Evolutionary conservation across 768 basidiomycete genomes (phyloP).

Genomic region (Chalciporus pseudorubinellus): DNA sequence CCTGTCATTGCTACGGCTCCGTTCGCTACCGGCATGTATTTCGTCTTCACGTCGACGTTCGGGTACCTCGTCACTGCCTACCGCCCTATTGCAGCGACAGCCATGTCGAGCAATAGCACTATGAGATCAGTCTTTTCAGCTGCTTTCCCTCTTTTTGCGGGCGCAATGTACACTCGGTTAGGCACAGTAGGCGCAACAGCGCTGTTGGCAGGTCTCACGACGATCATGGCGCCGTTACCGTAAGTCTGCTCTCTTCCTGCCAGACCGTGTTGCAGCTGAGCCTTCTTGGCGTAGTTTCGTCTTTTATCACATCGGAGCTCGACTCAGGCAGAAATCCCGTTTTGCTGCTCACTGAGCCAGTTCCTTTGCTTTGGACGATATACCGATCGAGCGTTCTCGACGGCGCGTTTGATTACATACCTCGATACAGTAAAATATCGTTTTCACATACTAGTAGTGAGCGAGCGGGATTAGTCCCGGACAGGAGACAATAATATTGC

Average conservation of each 20-base stretch:
- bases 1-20: no score
- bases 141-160: slow-evolving; percentile 52
- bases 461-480: no score
- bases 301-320: slow-evolving; percentile 46
- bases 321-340: slow-evolving; percentile 40
- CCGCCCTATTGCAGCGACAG: slow-evolving; percentile 53
- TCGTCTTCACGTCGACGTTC: slow-evolving; percentile 68
- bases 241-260: slow-evolving; percentile 29
- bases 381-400: no score
- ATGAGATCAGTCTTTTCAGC: slow-evolving; percentile 47
- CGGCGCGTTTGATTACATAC: no score
- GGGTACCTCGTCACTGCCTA: slow-evolving; percentile 56
- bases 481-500: no score
- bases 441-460: no score
- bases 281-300: slow-evolving; percentile 38
- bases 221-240: slow-evolving; percentile 62
- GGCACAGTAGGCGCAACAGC: slow-evolving; percentile 73
- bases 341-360: slow-evolving; percentile 37
- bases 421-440: no score
- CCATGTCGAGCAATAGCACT: slow-evolving; percentile 65
- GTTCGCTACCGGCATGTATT: slow-evolving; percentile 56
- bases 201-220: slow-evolving; percentile 62
- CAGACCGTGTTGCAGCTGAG: background rate
- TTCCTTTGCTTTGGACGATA: no score
- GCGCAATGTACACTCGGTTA: slow-evolving; percentile 48